Evolutionary conservation across 805 yeast species (phyloP), one percentile per base, ranked within the genome.

Genomic region (Candida multigemmis): DNA sequence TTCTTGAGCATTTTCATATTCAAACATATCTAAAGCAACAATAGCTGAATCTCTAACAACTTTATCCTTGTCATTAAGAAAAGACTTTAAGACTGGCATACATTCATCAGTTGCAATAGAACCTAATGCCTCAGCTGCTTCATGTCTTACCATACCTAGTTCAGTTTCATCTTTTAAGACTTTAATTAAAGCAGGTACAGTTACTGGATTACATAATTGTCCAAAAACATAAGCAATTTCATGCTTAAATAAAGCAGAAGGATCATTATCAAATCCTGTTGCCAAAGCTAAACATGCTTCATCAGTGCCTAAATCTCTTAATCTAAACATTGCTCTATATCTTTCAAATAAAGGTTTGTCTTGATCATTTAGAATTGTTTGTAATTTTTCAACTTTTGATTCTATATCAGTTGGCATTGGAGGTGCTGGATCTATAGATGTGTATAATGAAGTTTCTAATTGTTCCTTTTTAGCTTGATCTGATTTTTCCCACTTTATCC

Each of bases 121-220:
- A 15, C 98, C 98, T 44, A 93, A 68, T 14, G 98, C 98, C 61
- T 91, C 99, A 14, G 97, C 98, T 32, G 97, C 98, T 62, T 91
- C 99, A 52, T 91, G 99, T 61, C 99, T 80, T 18, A 93, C 98
- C 99, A 91, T 91, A 37, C 93, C 94, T 28, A 94, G 97, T 62
- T 91, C 96, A 10, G 57, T 48, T 33, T 67, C 71, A 53, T 83
- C 74, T 41, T 75, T 75, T 42, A 93, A 69, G 3, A 91, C 85
- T 57, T 83, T 77, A 32, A 85, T 69, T 36, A 93, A 71, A 12
- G 89, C 66, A 21, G 96, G 95, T 19, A 91, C 94, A 20, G 93
- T 77, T 19, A 77, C 83, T 15, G 97, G 96, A 56, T 83, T 85
- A 52, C 94, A 82, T 50, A 91, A 67, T 65, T 91, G 99, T 28